Evolutionary conservation across 257 asterid genomes (phyloP).

Genomic region (Schizonepeta tenuifolia): DNA sequence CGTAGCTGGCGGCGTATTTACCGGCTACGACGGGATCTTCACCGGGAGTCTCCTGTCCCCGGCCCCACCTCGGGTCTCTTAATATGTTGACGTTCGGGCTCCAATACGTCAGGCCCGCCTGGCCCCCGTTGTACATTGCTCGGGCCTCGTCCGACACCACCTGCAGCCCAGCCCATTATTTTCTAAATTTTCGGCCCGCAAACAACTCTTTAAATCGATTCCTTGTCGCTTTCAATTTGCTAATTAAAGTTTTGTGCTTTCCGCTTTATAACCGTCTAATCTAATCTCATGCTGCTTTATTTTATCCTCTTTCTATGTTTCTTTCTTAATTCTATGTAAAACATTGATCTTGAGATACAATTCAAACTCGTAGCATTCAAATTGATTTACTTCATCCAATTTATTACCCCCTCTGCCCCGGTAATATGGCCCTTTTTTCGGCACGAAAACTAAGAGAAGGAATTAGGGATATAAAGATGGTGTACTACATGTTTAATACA

Average conservation of each 20-base stretch:
- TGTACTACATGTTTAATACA: no score
- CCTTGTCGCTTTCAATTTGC: no score
- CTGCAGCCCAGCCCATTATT: conserved; percentile 32
- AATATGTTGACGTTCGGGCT: conserved; percentile 88
- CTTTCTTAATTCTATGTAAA: neutral
- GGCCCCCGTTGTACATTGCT: conserved; percentile 84
- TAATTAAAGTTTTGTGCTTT: neutral
- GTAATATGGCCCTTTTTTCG: no score
- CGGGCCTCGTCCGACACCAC: conserved; percentile 86
- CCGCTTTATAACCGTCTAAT: neutral
- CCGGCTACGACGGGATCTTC: conserved; percentile 71
- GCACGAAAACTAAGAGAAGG: no score
- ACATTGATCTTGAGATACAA: no score
- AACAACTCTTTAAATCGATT: no score
- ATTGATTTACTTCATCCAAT: no score
- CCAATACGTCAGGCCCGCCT: conserved; percentile 84
- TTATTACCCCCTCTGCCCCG: no score
- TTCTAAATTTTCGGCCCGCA: no score
- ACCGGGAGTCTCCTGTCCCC: conserved; percentile 84
- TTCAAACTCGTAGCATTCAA: no score
- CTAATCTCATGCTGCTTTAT: conserved; percentile 10
- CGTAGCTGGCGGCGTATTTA: conserved; percentile 65
- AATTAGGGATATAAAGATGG: no score
- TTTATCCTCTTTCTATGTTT: neutral
- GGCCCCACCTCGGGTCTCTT: conserved; percentile 92